phyloP scores from a whole-genome alignment of 192 early-diverging fungal genomes.

The Thamnidium elegans region DNA sequence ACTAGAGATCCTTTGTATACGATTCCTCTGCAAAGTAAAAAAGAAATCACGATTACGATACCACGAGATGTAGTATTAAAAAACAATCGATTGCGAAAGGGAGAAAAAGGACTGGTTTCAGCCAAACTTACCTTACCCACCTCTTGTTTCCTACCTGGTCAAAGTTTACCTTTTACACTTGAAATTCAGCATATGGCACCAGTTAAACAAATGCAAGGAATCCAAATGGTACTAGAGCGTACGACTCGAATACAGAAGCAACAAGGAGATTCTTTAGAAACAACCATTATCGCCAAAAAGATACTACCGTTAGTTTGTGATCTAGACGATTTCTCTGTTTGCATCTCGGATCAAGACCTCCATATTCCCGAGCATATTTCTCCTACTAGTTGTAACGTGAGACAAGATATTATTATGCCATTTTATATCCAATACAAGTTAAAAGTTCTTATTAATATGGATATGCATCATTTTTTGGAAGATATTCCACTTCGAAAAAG shows the following conservation, averaged over 20 bases:
- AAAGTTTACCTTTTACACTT: constrained; percentile 4
- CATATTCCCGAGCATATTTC: constrained; percentile 9
- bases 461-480: constrained; percentile 5
- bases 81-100: neutral
- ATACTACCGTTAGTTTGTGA: constrained; percentile 10
- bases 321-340: neutral
- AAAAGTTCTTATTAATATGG: constrained; percentile 6
- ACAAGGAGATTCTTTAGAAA: neutral
- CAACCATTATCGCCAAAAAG: neutral
- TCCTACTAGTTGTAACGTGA: neutral
- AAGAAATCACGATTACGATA: constrained; percentile 1
- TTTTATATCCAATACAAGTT: neutral
- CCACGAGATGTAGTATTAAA: constrained; percentile 13
- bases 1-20: neutral
- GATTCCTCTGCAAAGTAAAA: neutral
- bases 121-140: constrained; percentile 1
- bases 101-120: neutral
- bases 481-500: constrained; percentile 2
- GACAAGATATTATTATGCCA: neutral
- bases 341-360: neutral
- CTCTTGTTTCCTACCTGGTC: constrained; percentile 5
- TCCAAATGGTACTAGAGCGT: neutral
- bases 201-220: constrained; percentile 3
- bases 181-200: constrained; percentile 6
- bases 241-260: neutral